phyloP scores from a whole-genome alignment of 345 rosid genomes.

The Pistacia vera region DNA sequence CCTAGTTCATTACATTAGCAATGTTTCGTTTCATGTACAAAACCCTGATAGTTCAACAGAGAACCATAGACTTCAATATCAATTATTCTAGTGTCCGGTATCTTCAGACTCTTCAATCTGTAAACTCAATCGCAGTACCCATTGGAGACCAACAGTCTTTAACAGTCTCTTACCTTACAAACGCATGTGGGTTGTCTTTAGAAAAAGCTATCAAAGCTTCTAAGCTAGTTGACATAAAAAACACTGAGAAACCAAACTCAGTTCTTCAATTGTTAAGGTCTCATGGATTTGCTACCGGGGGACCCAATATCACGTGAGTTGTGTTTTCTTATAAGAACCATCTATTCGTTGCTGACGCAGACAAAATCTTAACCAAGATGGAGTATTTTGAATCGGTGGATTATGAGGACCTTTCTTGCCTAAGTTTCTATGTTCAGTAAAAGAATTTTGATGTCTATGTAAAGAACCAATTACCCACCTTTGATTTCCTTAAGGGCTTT shows the following conservation, averaged over 20 bases:
- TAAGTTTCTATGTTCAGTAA: conserved; percentile 11
- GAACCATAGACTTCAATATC: neutral
- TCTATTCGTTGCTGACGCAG: conserved; percentile 5
- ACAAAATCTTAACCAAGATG: conserved; percentile 31
- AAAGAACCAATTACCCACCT: conserved; percentile 25
- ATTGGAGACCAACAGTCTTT: neutral
- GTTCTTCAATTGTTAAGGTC: conserved; percentile 28
- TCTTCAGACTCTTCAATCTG: neutral
- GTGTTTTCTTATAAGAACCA: too few relatives aligned
- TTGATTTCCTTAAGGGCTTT: conserved; percentile 25
- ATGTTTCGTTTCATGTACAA: conserved; percentile 21
- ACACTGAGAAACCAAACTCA: conserved; percentile 13
- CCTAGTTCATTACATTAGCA: neutral
- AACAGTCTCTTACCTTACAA: conserved; percentile 24
- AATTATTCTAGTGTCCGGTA: neutral
- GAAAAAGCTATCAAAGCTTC: conserved; percentile 19
- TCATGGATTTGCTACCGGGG: conserved; percentile 24
- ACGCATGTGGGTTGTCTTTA: conserved; percentile 33
- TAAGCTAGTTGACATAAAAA: conserved; percentile 19
- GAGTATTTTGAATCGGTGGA: conserved; percentile 28
- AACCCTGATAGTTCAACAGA: neutral
- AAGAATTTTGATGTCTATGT: neutral
- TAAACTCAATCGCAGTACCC: neutral
- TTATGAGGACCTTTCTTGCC: conserved; percentile 14
- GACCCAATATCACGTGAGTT: too few relatives aligned